Conservation (phyloP, 1,284 basidiomycete species). For the Puccinia sorghi region DNA sequence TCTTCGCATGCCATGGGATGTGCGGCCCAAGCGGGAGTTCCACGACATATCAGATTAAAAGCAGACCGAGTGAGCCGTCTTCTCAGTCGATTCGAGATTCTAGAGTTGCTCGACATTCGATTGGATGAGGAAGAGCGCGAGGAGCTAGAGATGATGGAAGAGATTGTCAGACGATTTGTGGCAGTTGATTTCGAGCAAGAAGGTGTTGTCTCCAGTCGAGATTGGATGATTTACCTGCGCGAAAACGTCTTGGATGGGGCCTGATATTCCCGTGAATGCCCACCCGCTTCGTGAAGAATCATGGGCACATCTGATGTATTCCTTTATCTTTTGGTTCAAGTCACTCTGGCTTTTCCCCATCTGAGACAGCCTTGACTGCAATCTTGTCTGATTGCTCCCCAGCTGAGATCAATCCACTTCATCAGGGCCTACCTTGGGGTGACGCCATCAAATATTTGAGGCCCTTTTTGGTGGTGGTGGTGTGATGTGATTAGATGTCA, state of each 20-base stretch:
- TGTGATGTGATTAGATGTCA: too few relatives aligned
- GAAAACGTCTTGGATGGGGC: conserved; percentile 2
- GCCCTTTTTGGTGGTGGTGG: too few relatives aligned
- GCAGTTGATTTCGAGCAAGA: conserved; percentile 24
- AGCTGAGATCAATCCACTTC: too few relatives aligned
- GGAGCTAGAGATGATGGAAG: conserved; percentile 19
- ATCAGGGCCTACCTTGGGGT: too few relatives aligned
- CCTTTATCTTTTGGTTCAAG: too few relatives aligned
- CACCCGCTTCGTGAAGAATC: not conserved
- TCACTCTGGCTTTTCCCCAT: too few relatives aligned
- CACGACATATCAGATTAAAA: conserved; percentile 40
- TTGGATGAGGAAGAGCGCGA: conserved; percentile 41
- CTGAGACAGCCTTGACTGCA: too few relatives aligned
- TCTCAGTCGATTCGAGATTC: conserved; percentile 36
- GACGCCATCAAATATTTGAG: too few relatives aligned
- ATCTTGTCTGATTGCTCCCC: too few relatives aligned
- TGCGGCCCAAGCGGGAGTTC: conserved; percentile 36
- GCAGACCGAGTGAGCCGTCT: conserved; percentile 35
- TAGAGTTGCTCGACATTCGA: conserved; percentile 40
- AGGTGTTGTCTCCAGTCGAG: not conserved
- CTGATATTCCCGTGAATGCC: not conserved
- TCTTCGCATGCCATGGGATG: conserved; percentile 46
- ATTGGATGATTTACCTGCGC: conserved; percentile 28
- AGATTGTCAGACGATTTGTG: conserved; percentile 37
- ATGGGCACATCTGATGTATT: not conserved